A percentile compares a stretch with the other conserved stretches of the same genome.
Evolutionary conservation across 75 land plant genomes (phyloP).

Genomic region (Isoetes taiwanensis): DNA sequence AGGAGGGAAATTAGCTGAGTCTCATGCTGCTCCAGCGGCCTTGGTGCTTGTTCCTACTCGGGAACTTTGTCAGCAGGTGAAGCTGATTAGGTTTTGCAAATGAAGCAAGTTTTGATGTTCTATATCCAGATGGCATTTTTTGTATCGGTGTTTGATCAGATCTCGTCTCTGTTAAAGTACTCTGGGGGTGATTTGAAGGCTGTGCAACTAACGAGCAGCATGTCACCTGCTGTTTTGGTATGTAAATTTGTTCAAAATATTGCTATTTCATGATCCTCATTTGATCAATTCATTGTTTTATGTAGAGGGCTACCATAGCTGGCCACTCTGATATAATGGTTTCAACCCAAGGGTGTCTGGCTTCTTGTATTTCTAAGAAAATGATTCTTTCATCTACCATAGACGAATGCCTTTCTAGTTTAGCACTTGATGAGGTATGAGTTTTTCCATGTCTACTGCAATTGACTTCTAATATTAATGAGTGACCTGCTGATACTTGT

Average conservation of each 20-base stretch:
- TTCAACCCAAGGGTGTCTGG: conserved; percentile 71
- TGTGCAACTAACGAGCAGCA: conserved; percentile 54
- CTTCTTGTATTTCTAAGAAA: conserved; percentile 44
- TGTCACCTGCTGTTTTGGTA: conserved; percentile 56
- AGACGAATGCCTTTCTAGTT: conserved; percentile 42
- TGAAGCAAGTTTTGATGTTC: neutral
- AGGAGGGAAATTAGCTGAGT: conserved; percentile 8
- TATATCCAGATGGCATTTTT: neutral
- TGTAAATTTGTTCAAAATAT: neutral
- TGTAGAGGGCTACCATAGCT: conserved; percentile 45
- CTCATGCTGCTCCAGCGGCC: conserved; percentile 35
- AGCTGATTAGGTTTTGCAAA: neutral
- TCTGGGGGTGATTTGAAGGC: conserved; percentile 60
- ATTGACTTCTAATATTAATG: no score
- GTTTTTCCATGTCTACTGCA: neutral
- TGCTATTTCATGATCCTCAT: no score
- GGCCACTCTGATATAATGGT: conserved; percentile 73
- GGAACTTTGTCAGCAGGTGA: conserved; percentile 86
- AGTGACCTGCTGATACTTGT: no score
- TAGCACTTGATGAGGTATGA: conserved; percentile 82
- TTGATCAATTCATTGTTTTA: no score
- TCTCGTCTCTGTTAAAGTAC: conserved; percentile 42
- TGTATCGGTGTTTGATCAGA: conserved; percentile 47
- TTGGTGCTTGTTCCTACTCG: conserved; percentile 85
- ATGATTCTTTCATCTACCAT: conserved; percentile 31